Conservation (phyloP, 73 alveolate genomes). For the Paramecium sonneborni region DNA sequence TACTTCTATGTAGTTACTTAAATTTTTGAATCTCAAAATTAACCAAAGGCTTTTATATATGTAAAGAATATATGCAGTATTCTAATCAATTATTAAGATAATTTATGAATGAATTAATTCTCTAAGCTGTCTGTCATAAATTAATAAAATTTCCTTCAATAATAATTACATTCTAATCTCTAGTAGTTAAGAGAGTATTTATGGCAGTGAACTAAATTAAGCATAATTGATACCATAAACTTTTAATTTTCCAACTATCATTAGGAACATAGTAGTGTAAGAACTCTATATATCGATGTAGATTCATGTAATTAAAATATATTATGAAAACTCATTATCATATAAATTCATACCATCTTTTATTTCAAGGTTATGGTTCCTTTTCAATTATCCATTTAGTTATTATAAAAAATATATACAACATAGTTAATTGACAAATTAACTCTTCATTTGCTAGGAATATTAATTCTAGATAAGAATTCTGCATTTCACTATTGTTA, state of each 20-base stretch:
- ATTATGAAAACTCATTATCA: too few species aligned
- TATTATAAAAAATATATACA: neutral
- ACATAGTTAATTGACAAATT: neutral
- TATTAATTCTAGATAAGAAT: neutral
- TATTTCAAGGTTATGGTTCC: neutral
- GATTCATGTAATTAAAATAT: too few species aligned
- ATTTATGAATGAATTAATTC: conserved; percentile 81
- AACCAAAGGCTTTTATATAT: too few species aligned
- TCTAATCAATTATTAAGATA: conserved; percentile 88
- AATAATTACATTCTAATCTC: conserved; percentile 67
- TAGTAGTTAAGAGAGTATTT: neutral
- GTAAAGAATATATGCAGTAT: too few species aligned
- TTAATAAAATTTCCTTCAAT: conserved; percentile 91
- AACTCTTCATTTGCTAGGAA: neutral
- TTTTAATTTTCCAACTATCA: neutral
- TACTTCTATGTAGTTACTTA: too few species aligned
- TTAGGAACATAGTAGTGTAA: neutral
- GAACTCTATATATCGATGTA: neutral
- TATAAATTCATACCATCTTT: neutral
- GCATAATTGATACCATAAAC: neutral
- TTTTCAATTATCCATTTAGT: neutral
- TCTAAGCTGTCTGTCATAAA: conserved; percentile 72
- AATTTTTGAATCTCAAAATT: too few species aligned
- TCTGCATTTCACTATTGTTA: neutral
- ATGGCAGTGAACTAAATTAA: neutral